Evolutionary conservation across 2,329 filamentous ascomycete genomes (phyloP).

Genomic region (Emmonsiellopsis sp.): DNA sequence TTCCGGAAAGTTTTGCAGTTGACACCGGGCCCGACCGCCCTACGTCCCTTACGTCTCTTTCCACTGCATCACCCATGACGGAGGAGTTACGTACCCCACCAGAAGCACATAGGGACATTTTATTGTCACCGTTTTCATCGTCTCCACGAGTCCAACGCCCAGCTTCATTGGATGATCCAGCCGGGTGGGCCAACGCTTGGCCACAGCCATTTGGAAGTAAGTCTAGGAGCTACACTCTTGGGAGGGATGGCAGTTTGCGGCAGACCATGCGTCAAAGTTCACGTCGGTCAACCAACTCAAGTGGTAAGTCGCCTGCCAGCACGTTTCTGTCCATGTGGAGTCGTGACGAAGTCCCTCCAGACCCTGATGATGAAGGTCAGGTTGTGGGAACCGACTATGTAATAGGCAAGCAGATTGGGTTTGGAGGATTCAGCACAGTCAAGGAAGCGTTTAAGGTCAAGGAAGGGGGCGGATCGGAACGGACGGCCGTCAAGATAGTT

Average conservation of each 20-base stretch:
- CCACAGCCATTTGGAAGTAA: conserved; percentile 22
- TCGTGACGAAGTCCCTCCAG: conserved; percentile 30
- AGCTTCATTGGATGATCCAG: conserved; percentile 32
- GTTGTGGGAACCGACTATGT: conserved; percentile 59
- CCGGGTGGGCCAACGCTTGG: conserved; percentile 29
- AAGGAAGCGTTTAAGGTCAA: conserved; percentile 59
- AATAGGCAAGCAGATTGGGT: conserved; percentile 57
- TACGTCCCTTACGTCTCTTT: conserved; percentile 36
- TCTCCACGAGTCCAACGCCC: conserved; percentile 30
- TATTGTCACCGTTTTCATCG: conserved; percentile 30
- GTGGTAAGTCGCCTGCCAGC: conserved; percentile 49
- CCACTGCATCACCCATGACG: conserved; percentile 32
- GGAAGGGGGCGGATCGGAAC: conserved; percentile 44
- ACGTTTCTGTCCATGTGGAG: conserved; percentile 50
- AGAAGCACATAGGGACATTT: conserved; percentile 24
- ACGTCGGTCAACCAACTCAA: conserved; percentile 41
- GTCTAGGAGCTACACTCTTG: conserved; percentile 24
- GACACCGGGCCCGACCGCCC: conserved; percentile 26
- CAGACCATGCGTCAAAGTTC: conserved; percentile 29
- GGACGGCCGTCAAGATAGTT: conserved; percentile 57
- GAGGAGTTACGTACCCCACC: conserved; percentile 36
- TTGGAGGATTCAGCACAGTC: conserved; percentile 57
- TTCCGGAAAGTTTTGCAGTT: conserved; percentile 8
- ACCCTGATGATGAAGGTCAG: conserved; percentile 60
- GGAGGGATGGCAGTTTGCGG: conserved; percentile 27